Base-by-base conservation (phyloP, 768 basidiomycete genomes). In the Boletus edulis region DNA sequence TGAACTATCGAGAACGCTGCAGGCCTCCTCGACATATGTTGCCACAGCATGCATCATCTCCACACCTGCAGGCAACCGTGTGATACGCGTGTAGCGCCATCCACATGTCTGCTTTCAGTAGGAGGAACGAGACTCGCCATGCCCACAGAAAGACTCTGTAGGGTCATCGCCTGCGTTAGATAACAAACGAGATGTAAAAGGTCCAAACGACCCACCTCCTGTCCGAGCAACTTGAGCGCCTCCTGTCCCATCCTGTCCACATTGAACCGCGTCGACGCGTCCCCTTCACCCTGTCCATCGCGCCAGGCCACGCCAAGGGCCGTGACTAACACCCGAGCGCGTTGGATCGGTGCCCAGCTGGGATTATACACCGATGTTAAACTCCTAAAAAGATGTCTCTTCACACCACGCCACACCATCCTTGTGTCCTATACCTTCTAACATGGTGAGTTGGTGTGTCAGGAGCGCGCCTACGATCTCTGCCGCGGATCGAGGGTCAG, bases 61-160 rank as follows among this genome's bases (percentile, higher is more conserved):
- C 14, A 48, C 44, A 27, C 63, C 63, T 1, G 70, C 56, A 51
- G 80, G 75, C 10, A 67, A 72, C 6, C 72, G 74, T n/a, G 14
- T 82, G 80, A 68, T 94, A 90, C 0, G 82, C 78, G 62, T 89
- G 85, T 18, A 94, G 72, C 1, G 86, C 84, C 43, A 83, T 72
- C 84, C 86, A 89, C 24, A 94, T 75, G 83, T n/a, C n/a, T n/a
- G n/a, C n/a, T n/a, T n/a, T n/a, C n/a, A n/a, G n/a, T n/a, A n/a
- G n/a, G n/a, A 7, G 62, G 63, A 51, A 27, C 8, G 8, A 27
- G 27, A 27, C 27, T 27, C 27, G 27, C 27, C 27, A 27, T 27
- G 6, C 55, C 2, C 78, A 76, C 4, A 61, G 49, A 27, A 4
- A 7, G 57, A 37, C 13, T 58, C 78, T 77, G 51, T 31, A 20